Percentiles rank a stretch among this genome's conserved stretches.
Evolutionary conservation across 208 protist species (phyloP).

Genomic region (Balamuthia mandrillaris): DNA sequence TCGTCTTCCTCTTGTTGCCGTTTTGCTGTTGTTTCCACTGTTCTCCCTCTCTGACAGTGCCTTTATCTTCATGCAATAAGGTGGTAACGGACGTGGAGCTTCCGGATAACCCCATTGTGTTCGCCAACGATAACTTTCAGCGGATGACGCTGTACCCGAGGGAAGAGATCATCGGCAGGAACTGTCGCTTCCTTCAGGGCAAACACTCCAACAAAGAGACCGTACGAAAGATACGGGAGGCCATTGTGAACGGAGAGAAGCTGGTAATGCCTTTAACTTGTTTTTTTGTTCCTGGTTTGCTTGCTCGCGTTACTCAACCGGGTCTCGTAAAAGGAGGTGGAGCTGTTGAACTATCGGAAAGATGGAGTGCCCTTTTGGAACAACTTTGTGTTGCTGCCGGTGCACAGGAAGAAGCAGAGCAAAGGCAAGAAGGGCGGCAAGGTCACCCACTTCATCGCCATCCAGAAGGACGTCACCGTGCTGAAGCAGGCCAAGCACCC

Average conservation of each 20-base stretch:
- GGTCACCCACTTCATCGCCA: constrained; percentile 42
- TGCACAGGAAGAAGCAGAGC: constrained; percentile 2
- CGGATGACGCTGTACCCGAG: constrained; percentile 28
- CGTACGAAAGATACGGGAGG: not conserved
- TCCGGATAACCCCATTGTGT: constrained; percentile 1
- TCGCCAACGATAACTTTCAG: constrained; percentile 28
- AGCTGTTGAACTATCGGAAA: constrained; percentile 42
- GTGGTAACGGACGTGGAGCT: not conserved
- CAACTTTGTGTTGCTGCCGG: constrained; percentile 34
- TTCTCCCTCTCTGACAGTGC: no score
- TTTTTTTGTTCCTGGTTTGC: no score
- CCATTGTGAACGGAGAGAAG: not conserved
- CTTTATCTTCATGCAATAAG: no score
- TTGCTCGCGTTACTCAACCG: no score
- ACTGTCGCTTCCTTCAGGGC: constrained; percentile 19
- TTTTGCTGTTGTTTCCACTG: no score
- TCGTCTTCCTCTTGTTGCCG: no score
- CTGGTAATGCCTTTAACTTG: no score
- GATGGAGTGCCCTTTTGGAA: constrained; percentile 47
- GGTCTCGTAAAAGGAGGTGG: constrained; percentile 27
- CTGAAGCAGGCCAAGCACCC: not conserved
- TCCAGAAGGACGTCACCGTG: constrained; percentile 41
- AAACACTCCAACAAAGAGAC: constrained; percentile 1
- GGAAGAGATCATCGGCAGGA: constrained; percentile 6
- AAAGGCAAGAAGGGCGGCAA: not conserved